phyloP scores from a whole-genome alignment of 1,139 yeast species.

The Saccharomyces pastorianus region DNA sequence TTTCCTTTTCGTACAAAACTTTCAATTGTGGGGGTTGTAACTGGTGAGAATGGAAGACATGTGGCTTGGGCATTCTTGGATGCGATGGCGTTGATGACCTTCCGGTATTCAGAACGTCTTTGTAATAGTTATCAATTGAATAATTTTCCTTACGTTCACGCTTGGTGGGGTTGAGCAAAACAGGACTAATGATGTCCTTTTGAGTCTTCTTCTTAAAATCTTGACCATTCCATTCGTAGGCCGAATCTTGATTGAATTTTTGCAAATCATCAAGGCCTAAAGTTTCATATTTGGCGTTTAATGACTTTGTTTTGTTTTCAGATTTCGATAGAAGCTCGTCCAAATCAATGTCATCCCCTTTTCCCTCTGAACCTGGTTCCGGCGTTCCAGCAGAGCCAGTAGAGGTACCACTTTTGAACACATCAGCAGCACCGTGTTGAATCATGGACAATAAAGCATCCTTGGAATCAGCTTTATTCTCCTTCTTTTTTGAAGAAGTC shows the following conservation, averaged over 20 bases:
- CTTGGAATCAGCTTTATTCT: constrained; percentile 49
- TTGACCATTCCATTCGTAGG: constrained; percentile 82
- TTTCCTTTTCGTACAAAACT: constrained; percentile 59
- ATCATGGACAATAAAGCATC: constrained; percentile 91
- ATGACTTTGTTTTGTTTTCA: constrained; percentile 66
- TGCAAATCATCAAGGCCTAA: constrained; percentile 89
- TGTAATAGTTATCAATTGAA: constrained; percentile 69
- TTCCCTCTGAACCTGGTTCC: constrained; percentile 29
- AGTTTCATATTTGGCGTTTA: constrained; percentile 72
- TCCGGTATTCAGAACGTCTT: constrained; percentile 66
- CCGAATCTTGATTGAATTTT: constrained; percentile 58
- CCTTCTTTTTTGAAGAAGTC: constrained; percentile 37
- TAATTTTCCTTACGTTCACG: constrained; percentile 75
- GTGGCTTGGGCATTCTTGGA: constrained; percentile 54
- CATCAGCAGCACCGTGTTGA: constrained; percentile 91
- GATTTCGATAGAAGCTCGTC: constrained; percentile 73
- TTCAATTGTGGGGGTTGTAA: constrained; percentile 55
- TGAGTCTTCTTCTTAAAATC: constrained; percentile 62
- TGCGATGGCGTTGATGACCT: constrained; percentile 52
- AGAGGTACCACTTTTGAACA: constrained; percentile 44
- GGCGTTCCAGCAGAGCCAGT: constrained; percentile 24
- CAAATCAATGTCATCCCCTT: constrained; percentile 53
- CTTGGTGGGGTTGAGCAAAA: constrained; percentile 68
- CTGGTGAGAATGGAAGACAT: constrained; percentile 64
- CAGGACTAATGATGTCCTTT: constrained; percentile 33